A percentile compares a stretch with the other conserved stretches of the same genome.
These are phyloP conservation scores for Fusarium sp. DNA, from an alignment of 2,329 filamentous ascomycete genomes.

Conservation along the genomic window DNA sequence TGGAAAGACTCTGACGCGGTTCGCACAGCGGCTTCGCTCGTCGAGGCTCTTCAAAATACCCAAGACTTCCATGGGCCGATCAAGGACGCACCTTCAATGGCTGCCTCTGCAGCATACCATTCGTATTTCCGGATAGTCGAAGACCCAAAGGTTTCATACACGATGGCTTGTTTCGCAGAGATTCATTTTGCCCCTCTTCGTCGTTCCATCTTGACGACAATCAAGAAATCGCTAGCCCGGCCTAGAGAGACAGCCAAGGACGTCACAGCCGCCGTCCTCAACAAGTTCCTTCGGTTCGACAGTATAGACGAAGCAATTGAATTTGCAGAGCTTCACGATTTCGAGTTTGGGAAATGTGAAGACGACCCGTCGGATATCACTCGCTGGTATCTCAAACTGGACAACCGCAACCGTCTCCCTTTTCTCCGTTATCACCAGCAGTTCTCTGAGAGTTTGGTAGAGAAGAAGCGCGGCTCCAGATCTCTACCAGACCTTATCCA, in stretches of 20 bases:
- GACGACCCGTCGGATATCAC: slow-evolving; percentile 51
- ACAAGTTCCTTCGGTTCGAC: slow-evolving; percentile 74
- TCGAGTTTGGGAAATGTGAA: slow-evolving; percentile 60
- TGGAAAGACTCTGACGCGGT: slow-evolving; percentile 69
- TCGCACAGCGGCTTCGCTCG: slow-evolving; percentile 70
- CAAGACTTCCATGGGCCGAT: slow-evolving; percentile 69
- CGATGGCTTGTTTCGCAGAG: slow-evolving; percentile 77
- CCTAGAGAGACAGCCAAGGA: slow-evolving; percentile 70
- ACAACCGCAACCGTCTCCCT: slow-evolving; percentile 57
- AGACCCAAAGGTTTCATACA: slow-evolving; percentile 70
- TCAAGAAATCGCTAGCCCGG: slow-evolving; percentile 67
- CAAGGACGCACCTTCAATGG: slow-evolving; percentile 60
- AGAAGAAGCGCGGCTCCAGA: slow-evolving; percentile 67
- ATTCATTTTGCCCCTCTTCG: slow-evolving; percentile 74
- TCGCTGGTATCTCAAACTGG: slow-evolving; percentile 58
- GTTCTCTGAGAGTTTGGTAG: slow-evolving; percentile 68
- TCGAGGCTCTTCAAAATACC: slow-evolving; percentile 70
- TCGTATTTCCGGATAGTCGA: slow-evolving; percentile 72
- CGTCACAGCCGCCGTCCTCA: slow-evolving; percentile 67
- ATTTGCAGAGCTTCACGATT: slow-evolving; percentile 70
- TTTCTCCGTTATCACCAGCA: slow-evolving; percentile 66
- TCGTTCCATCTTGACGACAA: slow-evolving; percentile 66
- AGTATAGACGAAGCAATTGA: slow-evolving; percentile 73
- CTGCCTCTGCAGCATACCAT: slow-evolving; percentile 62
- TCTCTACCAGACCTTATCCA: slow-evolving; percentile 68